Percentiles rank a stretch among this genome's conserved stretches.
Evolutionary conservation across 345 rosid genomes (phyloP).

Genomic region (Eucalyptus urophylla): DNA sequence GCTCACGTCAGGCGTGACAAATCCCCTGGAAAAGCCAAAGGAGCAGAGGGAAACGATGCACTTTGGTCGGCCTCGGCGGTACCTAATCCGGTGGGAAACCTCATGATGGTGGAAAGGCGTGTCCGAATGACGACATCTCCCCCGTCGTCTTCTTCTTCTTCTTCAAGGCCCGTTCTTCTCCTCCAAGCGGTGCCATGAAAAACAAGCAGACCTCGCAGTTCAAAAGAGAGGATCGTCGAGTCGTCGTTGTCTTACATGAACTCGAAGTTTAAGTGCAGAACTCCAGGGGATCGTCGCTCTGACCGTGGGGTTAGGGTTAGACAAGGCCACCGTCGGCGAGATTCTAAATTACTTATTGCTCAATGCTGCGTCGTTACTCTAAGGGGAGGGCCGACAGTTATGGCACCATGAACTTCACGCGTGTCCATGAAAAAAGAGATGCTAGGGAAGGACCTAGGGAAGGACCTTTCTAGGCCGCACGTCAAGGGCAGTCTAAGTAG

Average conservation of each 20-base stretch:
- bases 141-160: not conserved
- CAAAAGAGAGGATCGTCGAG: not conserved
- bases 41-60: not conserved
- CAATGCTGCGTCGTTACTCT: not conserved
- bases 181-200: not conserved
- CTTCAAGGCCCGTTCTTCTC: not conserved
- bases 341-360: not conserved
- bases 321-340: not conserved
- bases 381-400: not conserved
- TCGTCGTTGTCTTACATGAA: not conserved
- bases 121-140: not conserved
- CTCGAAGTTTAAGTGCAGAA: not conserved
- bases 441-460: not conserved
- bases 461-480: not conserved
- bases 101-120: not conserved
- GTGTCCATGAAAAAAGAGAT: not conserved
- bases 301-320: not conserved
- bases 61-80: not conserved
- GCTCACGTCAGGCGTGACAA: not conserved
- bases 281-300: not conserved
- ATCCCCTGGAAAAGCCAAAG: not conserved
- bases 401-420: not conserved
- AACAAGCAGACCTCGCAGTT: not conserved
- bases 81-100: not conserved
- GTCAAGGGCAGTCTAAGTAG: not conserved